Conservation (phyloP, 2,329 filamentous ascomycete genomes). For the Nigrospora sphaerica region DNA sequence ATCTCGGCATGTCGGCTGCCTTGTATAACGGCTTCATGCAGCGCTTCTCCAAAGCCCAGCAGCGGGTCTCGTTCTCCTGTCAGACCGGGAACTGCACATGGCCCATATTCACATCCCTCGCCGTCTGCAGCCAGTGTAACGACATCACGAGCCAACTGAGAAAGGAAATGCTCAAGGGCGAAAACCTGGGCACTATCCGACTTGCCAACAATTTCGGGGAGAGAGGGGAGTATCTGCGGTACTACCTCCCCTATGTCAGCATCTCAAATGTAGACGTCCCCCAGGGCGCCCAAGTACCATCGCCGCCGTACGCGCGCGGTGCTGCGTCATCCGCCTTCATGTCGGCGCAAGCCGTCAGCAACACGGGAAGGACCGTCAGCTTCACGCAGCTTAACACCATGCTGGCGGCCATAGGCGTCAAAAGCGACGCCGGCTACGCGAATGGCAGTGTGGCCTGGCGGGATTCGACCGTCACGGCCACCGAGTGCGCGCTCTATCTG, state of each 20-base stretch:
- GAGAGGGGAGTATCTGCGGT: neutral
- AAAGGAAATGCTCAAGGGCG: neutral
- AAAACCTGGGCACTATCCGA: too few relatives aligned
- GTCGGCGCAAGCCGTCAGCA: neutral
- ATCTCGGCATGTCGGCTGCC: neutral
- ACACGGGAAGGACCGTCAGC: neutral
- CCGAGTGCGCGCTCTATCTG: conserved; percentile 16
- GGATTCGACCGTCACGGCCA: conserved; percentile 10
- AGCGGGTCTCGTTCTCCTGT: conserved; percentile 8
- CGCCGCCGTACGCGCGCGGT: too few relatives aligned
- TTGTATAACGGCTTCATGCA: conserved; percentile 10
- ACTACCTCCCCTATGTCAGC: neutral
- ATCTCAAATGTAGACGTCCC: neutral
- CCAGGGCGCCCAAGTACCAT: neutral
- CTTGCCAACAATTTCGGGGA: too few relatives aligned
- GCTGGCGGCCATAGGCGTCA: neutral
- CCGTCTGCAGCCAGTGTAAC: conserved; percentile 12
- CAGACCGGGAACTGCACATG: conserved; percentile 16
- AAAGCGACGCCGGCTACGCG: neutral
- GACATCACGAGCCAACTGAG: conserved; percentile 5
- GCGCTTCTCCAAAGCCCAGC: neutral
- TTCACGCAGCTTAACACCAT: neutral
- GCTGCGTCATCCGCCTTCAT: neutral
- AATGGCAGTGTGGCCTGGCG: conserved; percentile 4
- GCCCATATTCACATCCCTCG: conserved; percentile 10